phyloP scores from a whole-genome alignment of 371 early-diverging fungal species.

The Saksenaea oblongispora region DNA sequence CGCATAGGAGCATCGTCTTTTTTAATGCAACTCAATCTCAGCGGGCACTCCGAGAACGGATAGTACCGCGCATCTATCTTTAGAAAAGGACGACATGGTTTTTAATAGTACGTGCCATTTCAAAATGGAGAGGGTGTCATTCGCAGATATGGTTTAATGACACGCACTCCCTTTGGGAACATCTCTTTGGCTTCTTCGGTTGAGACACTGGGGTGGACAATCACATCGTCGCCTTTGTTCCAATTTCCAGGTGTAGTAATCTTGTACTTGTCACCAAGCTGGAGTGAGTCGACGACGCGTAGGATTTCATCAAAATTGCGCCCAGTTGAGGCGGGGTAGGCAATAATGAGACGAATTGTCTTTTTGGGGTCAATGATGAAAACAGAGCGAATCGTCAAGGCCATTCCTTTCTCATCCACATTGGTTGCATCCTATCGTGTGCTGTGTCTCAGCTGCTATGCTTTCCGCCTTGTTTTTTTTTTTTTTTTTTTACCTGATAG shows the following conservation, averaged over 20 bases:
- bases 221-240: conserved; percentile 82
- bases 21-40: too few relatives aligned
- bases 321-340: conserved; percentile 89
- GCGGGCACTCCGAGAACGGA: too few relatives aligned
- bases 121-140: conserved; percentile 54
- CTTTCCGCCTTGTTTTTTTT: background rate
- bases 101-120: too few relatives aligned
- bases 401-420: conserved; percentile 80
- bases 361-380: conserved; percentile 92
- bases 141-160: conserved; percentile 85
- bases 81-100: too few relatives aligned
- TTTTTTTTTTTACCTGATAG: conserved; percentile 22
- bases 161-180: conserved; percentile 77
- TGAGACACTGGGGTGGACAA: conserved; percentile 81
- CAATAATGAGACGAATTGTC: conserved; percentile 80
- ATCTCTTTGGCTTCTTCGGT: conserved; percentile 79
- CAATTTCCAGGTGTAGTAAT: conserved; percentile 94
- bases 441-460: background rate
- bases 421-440: conserved; percentile 79
- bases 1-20: too few relatives aligned
- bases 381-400: conserved; percentile 91
- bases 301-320: conserved; percentile 95
- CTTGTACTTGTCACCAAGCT: conserved; percentile 79
- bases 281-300: conserved; percentile 87
- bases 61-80: too few relatives aligned